Percentiles rank a stretch among this genome's conserved stretches.
Conservation (phyloP, 2,329 filamentous ascomycete species). For the Fusarium papillatum region DNA sequence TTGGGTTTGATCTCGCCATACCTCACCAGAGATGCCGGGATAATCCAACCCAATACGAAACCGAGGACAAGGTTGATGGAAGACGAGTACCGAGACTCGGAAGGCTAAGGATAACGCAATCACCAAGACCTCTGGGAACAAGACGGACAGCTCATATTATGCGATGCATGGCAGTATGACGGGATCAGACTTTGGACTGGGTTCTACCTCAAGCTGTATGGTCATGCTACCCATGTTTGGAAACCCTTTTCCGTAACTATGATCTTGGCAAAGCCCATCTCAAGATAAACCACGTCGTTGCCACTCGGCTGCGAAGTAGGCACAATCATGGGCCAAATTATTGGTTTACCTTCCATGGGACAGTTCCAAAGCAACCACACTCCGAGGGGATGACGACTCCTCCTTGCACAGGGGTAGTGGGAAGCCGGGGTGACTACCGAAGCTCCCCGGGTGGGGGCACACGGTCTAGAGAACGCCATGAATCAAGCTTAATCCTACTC, state of each 20-base stretch:
- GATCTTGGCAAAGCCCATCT: neutral
- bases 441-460: neutral
- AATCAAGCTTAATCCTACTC: conserved; percentile 15
- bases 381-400: neutral
- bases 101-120: conserved; percentile 4
- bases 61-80: neutral
- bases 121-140: neutral
- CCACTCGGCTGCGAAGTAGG: neutral
- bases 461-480: neutral
- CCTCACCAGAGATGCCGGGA: neutral
- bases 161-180: conserved; percentile 1
- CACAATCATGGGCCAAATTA: neutral
- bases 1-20: conserved; percentile 1
- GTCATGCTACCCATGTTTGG: neutral
- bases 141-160: neutral
- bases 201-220: neutral
- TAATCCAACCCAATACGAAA: neutral
- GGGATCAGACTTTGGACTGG: neutral
- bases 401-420: neutral
- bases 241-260: neutral
- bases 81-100: neutral
- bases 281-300: neutral
- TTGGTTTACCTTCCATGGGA: neutral
- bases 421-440: neutral
- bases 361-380: neutral